Evolutionary conservation across 306 rosid species (phyloP).

Genomic region (Citrullus colocynthis): DNA sequence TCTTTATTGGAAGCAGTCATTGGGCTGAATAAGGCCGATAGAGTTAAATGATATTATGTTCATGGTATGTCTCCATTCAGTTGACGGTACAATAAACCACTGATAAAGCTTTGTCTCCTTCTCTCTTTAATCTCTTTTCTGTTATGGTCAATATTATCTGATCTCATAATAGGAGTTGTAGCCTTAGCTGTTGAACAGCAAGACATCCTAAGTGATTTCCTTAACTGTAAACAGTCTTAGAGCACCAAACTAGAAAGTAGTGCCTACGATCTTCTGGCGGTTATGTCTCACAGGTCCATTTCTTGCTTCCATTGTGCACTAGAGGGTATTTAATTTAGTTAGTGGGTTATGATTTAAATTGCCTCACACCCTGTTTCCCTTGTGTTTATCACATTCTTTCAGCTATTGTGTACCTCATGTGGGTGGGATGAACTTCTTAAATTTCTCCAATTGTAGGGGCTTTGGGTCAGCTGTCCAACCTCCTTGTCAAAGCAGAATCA

Average conservation of each 20-base stretch:
- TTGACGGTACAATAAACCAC: not conserved
- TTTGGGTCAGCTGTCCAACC: conserved; percentile 43
- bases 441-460: conserved; percentile 38
- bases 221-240: not conserved
- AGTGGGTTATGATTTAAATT: not conserved
- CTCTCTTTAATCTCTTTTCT: not conserved
- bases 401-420: conserved; percentile 5
- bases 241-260: not conserved
- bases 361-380: conserved; percentile 7
- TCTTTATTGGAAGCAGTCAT: not conserved
- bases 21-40: not conserved
- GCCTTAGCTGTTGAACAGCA: not conserved
- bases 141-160: not conserved
- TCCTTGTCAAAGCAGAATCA: conserved; percentile 34
- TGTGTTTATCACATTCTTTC: conserved; percentile 1
- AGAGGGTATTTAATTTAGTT: not conserved
- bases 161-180: not conserved
- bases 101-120: not conserved
- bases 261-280: conserved; percentile 6
- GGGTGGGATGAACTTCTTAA: conserved; percentile 8
- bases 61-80: not conserved
- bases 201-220: not conserved
- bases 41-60: not conserved
- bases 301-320: conserved; percentile 5
- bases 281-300: conserved; percentile 2